Evolutionary conservation across 2,329 filamentous ascomycete species (phyloP), one percentile per base, ranked within the genome.

Genomic region (Teratosphaeria gauchensis): DNA sequence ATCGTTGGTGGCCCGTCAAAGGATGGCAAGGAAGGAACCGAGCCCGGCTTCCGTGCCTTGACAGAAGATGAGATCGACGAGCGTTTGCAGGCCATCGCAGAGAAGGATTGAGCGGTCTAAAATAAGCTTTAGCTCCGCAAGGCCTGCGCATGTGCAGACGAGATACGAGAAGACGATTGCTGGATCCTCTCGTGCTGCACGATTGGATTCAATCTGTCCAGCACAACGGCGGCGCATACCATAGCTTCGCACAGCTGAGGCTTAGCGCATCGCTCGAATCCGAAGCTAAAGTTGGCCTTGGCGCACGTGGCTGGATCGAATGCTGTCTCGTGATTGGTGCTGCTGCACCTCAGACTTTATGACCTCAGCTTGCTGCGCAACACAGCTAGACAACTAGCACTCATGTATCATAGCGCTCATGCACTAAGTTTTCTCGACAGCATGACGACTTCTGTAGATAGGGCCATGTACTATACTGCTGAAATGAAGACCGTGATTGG

Each of bases 31-130:
- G 89, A 95, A 74, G 90, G 90, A 64, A 88, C 87, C 63, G 83
- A 90, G 69, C 76, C 87, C 55, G 81, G 80, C 62, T 99, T 99
- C 82, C 86, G 92, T 74, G 88, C 86, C 67, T 82, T 99, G 75
- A 95, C 89, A 32, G 92, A 96, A 77, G 92, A 97, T 38, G 92
- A 99, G 84, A 96, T 99, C 75, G 94, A 99, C 71, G 94, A 97
- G 78, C 85, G 94, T 76, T 84, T 99, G 79, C 92, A 97, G 78
- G 91, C 92, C 58, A 99, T 99, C 75, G 91, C 91, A 60, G 94
- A 99, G 82, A 97, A 96, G 84, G 94, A 99, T 78, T 99, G 83
- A 85, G 73, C 38, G 16, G 11, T 52, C 1, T 2, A 21, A 24
- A 35, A 31, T 31, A 8, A 33, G 1, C 7, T 32, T 60, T 53